Percentiles rank a stretch among this genome's conserved stretches.
phyloP scores from a whole-genome alignment of 1,139 yeast genomes.

The Geotrichum restrictum region DNA sequence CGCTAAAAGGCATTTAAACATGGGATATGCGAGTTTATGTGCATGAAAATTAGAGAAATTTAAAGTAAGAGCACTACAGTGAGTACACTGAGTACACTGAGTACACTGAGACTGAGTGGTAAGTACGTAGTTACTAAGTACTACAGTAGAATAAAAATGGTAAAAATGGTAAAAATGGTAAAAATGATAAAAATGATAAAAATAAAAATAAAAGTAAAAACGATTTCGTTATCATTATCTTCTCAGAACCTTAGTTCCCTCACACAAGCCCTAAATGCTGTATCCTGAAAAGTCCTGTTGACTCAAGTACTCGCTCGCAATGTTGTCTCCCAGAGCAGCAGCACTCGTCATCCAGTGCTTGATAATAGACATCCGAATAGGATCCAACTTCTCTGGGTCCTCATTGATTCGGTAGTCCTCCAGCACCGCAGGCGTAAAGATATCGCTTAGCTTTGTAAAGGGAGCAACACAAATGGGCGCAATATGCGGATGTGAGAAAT shows the following conservation, averaged over 20 bases:
- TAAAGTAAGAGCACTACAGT: too few species aligned
- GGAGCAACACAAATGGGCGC: constrained; percentile 32
- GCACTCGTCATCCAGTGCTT: constrained; percentile 37
- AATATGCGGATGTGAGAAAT: constrained; percentile 34
- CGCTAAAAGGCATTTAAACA: too few species aligned
- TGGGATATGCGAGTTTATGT: too few species aligned
- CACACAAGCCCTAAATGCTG: background rate
- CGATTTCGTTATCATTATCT: background rate
- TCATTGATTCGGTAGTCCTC: constrained; percentile 27
- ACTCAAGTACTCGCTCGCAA: constrained; percentile 33
- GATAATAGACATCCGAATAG: constrained; percentile 35
- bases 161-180: background rate
- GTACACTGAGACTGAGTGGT: too few species aligned
- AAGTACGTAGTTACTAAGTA: too few species aligned
- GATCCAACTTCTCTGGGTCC: constrained; percentile 34
- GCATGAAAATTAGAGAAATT: too few species aligned
- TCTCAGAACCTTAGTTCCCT: background rate
- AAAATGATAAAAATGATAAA: background rate
- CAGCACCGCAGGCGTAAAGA: constrained; percentile 29
- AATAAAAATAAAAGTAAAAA: background rate
- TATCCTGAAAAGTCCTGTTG: constrained; percentile 13
- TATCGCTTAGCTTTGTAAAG: constrained; percentile 29
- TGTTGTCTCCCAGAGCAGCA: constrained; percentile 34
- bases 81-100: too few species aligned
- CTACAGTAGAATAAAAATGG: background rate